Percentiles rank a stretch among this genome's conserved stretches.
These are phyloP conservation scores for Mallotus japonicus DNA, from an alignment of 441 rosid genomes.

Conservation along the genomic window DNA sequence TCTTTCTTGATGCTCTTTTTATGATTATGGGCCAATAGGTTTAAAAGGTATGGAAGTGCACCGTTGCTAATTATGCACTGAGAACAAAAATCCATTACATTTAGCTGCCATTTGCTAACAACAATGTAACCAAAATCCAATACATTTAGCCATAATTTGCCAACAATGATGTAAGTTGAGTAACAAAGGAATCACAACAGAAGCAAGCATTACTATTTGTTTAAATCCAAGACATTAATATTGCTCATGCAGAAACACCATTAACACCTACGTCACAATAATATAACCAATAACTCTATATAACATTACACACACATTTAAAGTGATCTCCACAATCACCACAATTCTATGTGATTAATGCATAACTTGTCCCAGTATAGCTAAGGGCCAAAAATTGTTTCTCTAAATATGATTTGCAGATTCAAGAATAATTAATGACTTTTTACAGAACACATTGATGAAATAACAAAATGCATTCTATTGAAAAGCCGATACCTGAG, in stretches of 20 bases:
- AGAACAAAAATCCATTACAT: background rate
- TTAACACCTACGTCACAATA: too few relatives aligned
- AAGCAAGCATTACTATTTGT: background rate
- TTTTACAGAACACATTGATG: background rate
- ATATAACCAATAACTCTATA: too few relatives aligned
- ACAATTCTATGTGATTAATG: background rate
- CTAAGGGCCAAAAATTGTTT: background rate
- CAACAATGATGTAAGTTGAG: background rate
- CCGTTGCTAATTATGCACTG: conserved; percentile 49
- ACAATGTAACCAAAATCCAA: background rate
- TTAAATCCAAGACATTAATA: too few relatives aligned
- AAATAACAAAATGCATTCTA: background rate
- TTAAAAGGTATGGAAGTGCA: conserved; percentile 61
- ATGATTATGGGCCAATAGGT: conserved; percentile 51
- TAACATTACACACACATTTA: too few relatives aligned
- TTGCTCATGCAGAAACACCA: too few relatives aligned
- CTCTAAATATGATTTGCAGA: background rate
- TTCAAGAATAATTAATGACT: background rate
- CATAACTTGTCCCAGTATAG: background rate
- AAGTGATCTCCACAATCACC: background rate
- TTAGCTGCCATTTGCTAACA: background rate
- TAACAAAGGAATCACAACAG: background rate
- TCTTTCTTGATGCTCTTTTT: conserved; percentile 81
- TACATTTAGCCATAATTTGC: too few relatives aligned
- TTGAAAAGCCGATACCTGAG: conserved; percentile 39